Percentiles rank a stretch among this genome's conserved stretches.
Evolutionary conservation across 805 yeast genomes (phyloP).

Genomic region (Metschnikowia kunwiensis): DNA sequence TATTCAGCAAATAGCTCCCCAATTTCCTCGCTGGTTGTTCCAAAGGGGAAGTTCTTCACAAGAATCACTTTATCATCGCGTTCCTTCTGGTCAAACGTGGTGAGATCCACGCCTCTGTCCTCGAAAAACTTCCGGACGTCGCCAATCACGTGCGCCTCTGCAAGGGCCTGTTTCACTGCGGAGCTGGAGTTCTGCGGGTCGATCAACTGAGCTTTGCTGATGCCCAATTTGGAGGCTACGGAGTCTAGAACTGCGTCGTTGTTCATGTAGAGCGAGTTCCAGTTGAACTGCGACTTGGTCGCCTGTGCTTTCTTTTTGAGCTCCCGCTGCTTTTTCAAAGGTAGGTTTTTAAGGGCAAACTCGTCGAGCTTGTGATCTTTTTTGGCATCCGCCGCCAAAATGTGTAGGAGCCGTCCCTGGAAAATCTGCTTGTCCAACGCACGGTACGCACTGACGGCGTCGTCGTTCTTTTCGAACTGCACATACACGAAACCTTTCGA

Average conservation of each 20-base stretch:
- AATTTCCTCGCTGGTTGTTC: conserved; percentile 76
- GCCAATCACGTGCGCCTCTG: conserved; percentile 93
- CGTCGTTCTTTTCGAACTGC: conserved; percentile 60
- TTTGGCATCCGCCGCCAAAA: conserved; percentile 79
- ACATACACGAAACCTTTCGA: conserved; percentile 93
- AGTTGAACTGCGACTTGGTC: conserved; percentile 79
- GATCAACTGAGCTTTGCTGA: conserved; percentile 75
- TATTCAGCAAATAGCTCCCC: conserved; percentile 75
- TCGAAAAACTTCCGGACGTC: conserved; percentile 88
- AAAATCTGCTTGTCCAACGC: conserved; percentile 82
- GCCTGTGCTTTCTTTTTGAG: conserved; percentile 83
- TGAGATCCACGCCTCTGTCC: conserved; percentile 76
- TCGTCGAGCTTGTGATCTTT: conserved; percentile 84
- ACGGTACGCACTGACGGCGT: conserved; percentile 74
- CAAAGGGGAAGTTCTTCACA: conserved; percentile 88
- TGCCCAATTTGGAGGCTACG: conserved; percentile 80
- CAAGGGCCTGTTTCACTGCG: conserved; percentile 95
- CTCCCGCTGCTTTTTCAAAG: conserved; percentile 87
- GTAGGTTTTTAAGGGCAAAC: conserved; percentile 84
- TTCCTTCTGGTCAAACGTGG: conserved; percentile 61
- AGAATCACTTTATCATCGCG: conserved; percentile 78
- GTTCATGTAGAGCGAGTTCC: conserved; percentile 93
- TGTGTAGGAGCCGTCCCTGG: conserved; percentile 91
- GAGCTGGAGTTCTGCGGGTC: conserved; percentile 84
- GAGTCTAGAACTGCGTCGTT: conserved; percentile 89